Base-by-base conservation (phyloP, 768 basidiomycete species). In the Mycena crocata region DNA sequence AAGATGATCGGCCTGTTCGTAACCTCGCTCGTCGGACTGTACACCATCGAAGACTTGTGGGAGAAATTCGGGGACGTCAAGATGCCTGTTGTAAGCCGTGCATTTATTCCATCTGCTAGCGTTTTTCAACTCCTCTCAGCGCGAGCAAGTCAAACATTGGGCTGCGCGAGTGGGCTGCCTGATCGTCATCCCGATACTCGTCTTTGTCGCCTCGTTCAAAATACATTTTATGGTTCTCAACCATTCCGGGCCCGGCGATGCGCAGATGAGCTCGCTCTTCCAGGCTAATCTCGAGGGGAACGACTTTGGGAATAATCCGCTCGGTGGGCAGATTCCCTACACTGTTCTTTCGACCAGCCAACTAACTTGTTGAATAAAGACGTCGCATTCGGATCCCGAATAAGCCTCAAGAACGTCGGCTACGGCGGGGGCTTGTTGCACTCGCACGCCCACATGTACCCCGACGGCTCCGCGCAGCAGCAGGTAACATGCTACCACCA, bases 401-500 rank as follows among this genome's bases (percentile, higher is more conserved):
- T 99, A 57, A 96, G 96, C 0, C 81, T 99, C 30, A 99, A 99
- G 78, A 99, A 98, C 79, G 93, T 98, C 86, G 98, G 96, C 12
- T 99, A 93, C 85, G 98, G 97, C 21, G 98, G 98, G 49, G 98
- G 98, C 31, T 86, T 99, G 5, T 82, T 99, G 6, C 98, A 99
- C 77, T 99, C 97, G 13, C 98, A 99, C 76, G 87, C 93, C 15
- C 97, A 98, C 74, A 90, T 93, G 0, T 98, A 90, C 76, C 98
- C 98, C 1, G 85, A 90, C 26, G 97, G 96, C 19, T 98, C 96
- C 0, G 83, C 83, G 59, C 98, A 99, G 75, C 98, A 99, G 74
- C 98, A 99, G 78, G 90, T 99, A 5, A 99, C 98, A 0, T 99
- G 98, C 80, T 99, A 99, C 77, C 98, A 99, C 82, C 99, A 99